A percentile compares a stretch with the other conserved stretches of the same genome.
These are phyloP conservation scores for Phaeosphaeriaceae sp. DNA, from an alignment of 2,329 filamentous ascomycete species.

Conservation along the genomic window DNA sequence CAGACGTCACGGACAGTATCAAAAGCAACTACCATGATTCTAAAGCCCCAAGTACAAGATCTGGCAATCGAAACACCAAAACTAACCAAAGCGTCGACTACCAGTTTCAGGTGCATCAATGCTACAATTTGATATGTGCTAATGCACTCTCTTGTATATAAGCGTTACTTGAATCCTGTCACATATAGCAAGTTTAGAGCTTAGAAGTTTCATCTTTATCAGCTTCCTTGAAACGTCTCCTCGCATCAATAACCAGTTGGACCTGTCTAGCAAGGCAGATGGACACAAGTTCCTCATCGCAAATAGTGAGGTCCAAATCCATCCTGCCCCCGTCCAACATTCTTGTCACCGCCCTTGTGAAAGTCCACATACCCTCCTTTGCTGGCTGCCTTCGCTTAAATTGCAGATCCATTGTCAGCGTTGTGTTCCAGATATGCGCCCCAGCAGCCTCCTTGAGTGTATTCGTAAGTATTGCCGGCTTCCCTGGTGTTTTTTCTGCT, in stretches of 20 bases:
- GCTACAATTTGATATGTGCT: too few species aligned
- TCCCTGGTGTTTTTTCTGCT: conserved; percentile 3
- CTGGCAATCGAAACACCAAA: too few species aligned
- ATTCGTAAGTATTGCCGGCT: not conserved
- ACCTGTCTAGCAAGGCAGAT: conserved; percentile 5
- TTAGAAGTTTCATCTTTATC: not conserved
- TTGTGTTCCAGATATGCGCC: conserved; percentile 1
- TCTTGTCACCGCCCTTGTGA: conserved; percentile 1
- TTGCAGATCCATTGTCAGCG: conserved; percentile 6
- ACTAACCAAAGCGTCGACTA: too few species aligned
- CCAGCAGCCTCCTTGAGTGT: conserved; percentile 2
- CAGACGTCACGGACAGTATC: too few species aligned
- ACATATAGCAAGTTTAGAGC: not conserved
- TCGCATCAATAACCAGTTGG: conserved; percentile 5
- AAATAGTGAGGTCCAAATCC: conserved; percentile 6
- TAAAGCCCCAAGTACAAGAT: too few species aligned
- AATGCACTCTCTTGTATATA: too few species aligned
- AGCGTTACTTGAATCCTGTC: too few species aligned
- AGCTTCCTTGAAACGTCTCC: conserved; percentile 4
- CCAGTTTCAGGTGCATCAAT: too few species aligned
- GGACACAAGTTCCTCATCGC: conserved; percentile 1
- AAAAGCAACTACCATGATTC: too few species aligned
- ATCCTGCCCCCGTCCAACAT: conserved; percentile 6
- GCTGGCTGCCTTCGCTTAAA: conserved; percentile 4
- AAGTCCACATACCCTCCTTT: conserved; percentile 1